Base-by-base conservation (phyloP, 208 protist genomes). In the Kentomonas sorsogonicus region DNA sequence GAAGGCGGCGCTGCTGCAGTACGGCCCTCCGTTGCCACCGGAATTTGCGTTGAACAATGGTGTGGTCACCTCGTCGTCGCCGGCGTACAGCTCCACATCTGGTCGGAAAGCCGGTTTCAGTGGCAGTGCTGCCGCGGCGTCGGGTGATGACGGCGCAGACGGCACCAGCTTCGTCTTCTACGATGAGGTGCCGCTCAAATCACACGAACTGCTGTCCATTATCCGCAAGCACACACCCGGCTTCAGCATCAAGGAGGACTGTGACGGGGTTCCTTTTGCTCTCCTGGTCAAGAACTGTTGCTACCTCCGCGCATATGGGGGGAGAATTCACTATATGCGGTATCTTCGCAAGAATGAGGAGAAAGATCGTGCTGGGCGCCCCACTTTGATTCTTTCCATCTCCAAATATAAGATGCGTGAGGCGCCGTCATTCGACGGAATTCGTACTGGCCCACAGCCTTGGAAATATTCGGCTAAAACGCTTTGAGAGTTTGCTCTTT, bases 351-450 rank as follows among this genome's bases (percentile, higher is more conserved):
- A 31, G 39, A 18, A 38, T 0, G 48, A 50, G 20, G 16, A 0
- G 3, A n/a, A 44, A 4, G 22, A 47, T 25, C n/a, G n/a, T n/a
- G n/a, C n/a, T n/a, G 31, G 43, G 0, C 31, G 30, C 0, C 34
- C 38, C 39, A 48, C 25, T 16, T 10, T 84, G 10, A 44, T 74
- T 1, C 53, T 87, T 0, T 78, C 71, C 11, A 51, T 94, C 0
- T 67, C 64, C 22, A 87, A 75, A 69, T 94, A 94, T 63, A 94
- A 91, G 58, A 91, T 94, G 83, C 69, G 83, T 7, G 87, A 94
- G 62, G 26, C 62, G 23, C 60, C 83, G 16, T 76, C 87, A 34
- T 76, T 82, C 45, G 87, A 94, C 61, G 83, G 83, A 3, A 30
- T 94, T 23, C 83, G 87, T 5, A 71, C 85, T 44, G 87, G 87